These are phyloP conservation scores for Linum tenue DNA, from an alignment of 345 rosid genomes.

Conservation along the genomic window DNA sequence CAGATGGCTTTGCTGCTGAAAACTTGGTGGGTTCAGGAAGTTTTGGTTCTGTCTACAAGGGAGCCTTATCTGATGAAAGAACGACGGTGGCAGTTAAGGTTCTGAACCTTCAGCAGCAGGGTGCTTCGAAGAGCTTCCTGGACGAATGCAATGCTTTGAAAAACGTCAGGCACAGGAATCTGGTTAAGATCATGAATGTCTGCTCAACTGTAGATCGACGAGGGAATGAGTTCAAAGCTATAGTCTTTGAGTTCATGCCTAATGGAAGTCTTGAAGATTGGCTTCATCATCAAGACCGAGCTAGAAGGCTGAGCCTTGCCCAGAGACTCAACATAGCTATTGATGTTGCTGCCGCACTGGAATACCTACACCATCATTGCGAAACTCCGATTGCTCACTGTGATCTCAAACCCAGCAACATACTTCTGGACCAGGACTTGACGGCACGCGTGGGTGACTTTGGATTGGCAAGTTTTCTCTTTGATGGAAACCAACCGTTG, in stretches of 20 bases:
- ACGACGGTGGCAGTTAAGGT: constrained; percentile 16
- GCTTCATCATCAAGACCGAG: constrained; percentile 12
- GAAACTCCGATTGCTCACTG: constrained; percentile 24
- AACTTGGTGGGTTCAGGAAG: constrained; percentile 24
- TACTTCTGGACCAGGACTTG: constrained; percentile 20
- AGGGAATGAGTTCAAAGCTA: constrained; percentile 23
- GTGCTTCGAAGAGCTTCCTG: constrained; percentile 21
- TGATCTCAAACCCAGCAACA: constrained; percentile 30
- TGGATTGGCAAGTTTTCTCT: constrained; percentile 23
- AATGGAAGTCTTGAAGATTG: constrained; percentile 21
- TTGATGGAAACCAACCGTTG: constrained; percentile 8
- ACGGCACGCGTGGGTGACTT: constrained; percentile 28
- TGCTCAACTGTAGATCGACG: constrained; percentile 19
- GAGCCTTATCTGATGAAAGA: constrained; percentile 4
- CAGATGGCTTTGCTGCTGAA: constrained; percentile 12
- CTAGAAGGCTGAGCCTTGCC: constrained; percentile 8
- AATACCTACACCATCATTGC: constrained; percentile 25
- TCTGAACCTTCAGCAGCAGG: constrained; percentile 20
- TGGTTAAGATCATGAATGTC: constrained; percentile 10
- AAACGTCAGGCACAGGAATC: constrained; percentile 19
- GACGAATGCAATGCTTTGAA: constrained; percentile 20
- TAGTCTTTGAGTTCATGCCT: constrained; percentile 21
- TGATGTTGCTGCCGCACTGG: constrained; percentile 25
- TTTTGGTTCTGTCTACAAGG: constrained; percentile 24
- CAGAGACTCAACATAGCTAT: constrained; percentile 25